Percentiles rank a stretch among this genome's conserved stretches.
phyloP scores from a whole-genome alignment of 2,329 filamentous ascomycete genomes.

The Leptoxyphium fumago region DNA sequence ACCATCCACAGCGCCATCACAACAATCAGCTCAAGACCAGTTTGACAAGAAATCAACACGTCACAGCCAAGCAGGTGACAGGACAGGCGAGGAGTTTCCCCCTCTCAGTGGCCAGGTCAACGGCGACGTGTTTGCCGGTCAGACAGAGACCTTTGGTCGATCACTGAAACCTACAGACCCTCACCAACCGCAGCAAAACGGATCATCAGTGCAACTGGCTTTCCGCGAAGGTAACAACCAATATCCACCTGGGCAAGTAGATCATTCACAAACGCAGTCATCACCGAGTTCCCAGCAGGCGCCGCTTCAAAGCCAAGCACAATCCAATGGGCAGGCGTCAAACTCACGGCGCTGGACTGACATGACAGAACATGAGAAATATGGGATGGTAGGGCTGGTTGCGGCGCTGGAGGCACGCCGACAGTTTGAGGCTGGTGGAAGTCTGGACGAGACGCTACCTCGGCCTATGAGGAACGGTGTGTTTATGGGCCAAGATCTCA shows the following conservation, averaged over 20 bases:
- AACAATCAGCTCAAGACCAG: slow-evolving; percentile 37
- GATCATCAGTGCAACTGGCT: not conserved
- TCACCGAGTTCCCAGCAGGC: not conserved
- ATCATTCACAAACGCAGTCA: not conserved
- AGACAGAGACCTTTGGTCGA: slow-evolving; percentile 4
- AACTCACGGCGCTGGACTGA: slow-evolving; percentile 34
- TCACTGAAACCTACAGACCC: slow-evolving; percentile 11
- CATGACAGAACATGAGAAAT: slow-evolving; percentile 46
- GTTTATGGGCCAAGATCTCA: slow-evolving; percentile 49
- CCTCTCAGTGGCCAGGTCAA: slow-evolving; percentile 40
- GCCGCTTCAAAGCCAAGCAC: not conserved
- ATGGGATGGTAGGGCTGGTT: slow-evolving; percentile 44
- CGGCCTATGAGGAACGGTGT: slow-evolving; percentile 22
- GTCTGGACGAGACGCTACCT: slow-evolving; percentile 17
- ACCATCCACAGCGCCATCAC: slow-evolving; percentile 27
- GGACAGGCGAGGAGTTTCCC: slow-evolving; percentile 43
- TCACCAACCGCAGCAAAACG: slow-evolving; percentile 4
- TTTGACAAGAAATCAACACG: slow-evolving; percentile 39
- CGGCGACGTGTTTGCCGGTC: slow-evolving; percentile 24
- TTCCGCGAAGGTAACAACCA: not conserved
- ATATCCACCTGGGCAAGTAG: not conserved
- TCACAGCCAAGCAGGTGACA: slow-evolving; percentile 14
- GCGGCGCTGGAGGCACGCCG: slow-evolving; percentile 28
- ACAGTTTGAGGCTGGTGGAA: slow-evolving; percentile 11
- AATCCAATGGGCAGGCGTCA: slow-evolving; percentile 4